Evolutionary conservation across 164 flowering plant genomes (phyloP), one percentile per base, ranked within the genome.

Genomic region (Dillenia turbinata): DNA sequence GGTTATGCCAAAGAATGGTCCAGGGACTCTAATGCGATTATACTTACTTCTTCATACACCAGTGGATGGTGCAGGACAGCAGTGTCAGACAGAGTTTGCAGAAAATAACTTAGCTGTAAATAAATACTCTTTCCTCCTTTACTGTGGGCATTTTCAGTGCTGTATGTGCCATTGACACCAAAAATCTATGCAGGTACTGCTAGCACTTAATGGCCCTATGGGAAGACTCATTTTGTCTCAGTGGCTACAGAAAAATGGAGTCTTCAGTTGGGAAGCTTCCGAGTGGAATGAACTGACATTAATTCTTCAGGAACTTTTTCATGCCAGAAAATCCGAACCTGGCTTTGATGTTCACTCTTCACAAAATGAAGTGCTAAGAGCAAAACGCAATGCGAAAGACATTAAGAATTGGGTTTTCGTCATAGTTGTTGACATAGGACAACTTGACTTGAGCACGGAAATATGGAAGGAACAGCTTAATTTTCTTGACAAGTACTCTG

Each of bases 391-490:
- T 24, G 19, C 57, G 12, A 66, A 74, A 47, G 81, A 71, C 40
- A 52, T 67, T 61, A 66, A 45, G 63, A 59, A 65, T 46, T 71
- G 77, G 59, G 51, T 62, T 47, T 65, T 80, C 24, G 48, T 87
- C 70, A 77, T 89, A 44, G 78, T 90, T 43, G 77, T 89, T 14
- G 97, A 94, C 51, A 75, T 89, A 14, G 93, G 78, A n/a, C 62
- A 91, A 9, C 96, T 93, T 52, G 88, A 89, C 75, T 74, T 84
- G 69, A 85, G 86, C 75, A 84, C 94, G 17, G 81, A 79, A 56
- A 83, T 87, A 70, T 93, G 98, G 97, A 90, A 78, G 75, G 92
- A 85, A 65, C 98, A 93, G 74, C 79, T 93, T 9, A 83, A 80
- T 59, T 89, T 81, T 69, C 85, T 93, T 2, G 82, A 83, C 61